A percentile compares a stretch with the other conserved stretches of the same genome.
Conservation (phyloP, 2,329 filamentous ascomycete genomes). For the Calonectria ilicicola region DNA sequence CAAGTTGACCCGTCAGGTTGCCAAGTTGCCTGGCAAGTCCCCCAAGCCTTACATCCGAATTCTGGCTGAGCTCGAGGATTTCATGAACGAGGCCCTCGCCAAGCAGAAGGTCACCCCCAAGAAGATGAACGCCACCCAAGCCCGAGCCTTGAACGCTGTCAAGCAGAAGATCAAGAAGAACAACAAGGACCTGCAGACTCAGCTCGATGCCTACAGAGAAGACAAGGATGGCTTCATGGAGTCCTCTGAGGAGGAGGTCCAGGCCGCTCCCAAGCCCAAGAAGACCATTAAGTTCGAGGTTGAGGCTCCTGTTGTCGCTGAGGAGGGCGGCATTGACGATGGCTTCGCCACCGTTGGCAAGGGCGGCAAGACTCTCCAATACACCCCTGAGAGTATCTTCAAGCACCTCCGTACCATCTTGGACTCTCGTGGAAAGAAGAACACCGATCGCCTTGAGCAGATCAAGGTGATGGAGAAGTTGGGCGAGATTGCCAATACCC, state of each 20-base stretch:
- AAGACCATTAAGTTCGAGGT: slow-evolving; percentile 53
- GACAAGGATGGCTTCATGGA: slow-evolving; percentile 91
- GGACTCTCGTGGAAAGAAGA: slow-evolving; percentile 98
- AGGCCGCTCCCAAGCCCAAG: slow-evolving; percentile 61
- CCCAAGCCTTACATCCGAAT: slow-evolving; percentile 95
- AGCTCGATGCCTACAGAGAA: slow-evolving; percentile 88
- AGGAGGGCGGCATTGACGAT: slow-evolving; percentile 76
- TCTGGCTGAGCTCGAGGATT: slow-evolving; percentile 92
- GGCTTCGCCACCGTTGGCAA: slow-evolving; percentile 91
- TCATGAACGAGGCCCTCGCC: slow-evolving; percentile 91
- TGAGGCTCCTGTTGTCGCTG: slow-evolving; percentile 57
- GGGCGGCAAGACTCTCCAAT: slow-evolving; percentile 88
- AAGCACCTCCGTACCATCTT: slow-evolving; percentile 95
- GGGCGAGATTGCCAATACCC: slow-evolving; percentile 85
- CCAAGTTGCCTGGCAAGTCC: slow-evolving; percentile 81
- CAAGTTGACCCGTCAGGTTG: slow-evolving; percentile 88
- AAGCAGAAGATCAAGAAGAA: slow-evolving; percentile 99
- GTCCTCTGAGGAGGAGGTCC: slow-evolving; percentile 79
- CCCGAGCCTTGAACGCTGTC: slow-evolving; percentile 93
- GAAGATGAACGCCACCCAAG: slow-evolving; percentile 98
- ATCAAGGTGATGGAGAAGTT: slow-evolving; percentile 98
- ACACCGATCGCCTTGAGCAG: slow-evolving; percentile 94
- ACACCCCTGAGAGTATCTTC: slow-evolving; percentile 97
- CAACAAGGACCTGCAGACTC: slow-evolving; percentile 91
- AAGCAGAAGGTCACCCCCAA: slow-evolving; percentile 94